phyloP scores from a whole-genome alignment of 2,329 filamentous ascomycete species.

The Cladosporium halotolerans region DNA sequence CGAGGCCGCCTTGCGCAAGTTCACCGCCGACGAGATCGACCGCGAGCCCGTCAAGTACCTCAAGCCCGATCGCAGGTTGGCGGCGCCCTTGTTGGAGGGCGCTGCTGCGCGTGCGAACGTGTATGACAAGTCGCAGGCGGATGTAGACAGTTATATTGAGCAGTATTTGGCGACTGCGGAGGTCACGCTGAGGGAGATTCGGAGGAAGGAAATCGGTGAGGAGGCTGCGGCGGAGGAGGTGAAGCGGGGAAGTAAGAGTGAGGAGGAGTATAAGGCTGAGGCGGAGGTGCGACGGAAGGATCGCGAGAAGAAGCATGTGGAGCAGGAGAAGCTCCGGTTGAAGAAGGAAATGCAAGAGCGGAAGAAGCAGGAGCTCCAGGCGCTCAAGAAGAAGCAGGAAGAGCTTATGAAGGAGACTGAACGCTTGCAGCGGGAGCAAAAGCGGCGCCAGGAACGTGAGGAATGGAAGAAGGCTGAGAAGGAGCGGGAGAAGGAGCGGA shows the following conservation, averaged over 20 bases:
- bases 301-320: slow-evolving; percentile 56
- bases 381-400: slow-evolving; percentile 44
- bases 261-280: slow-evolving; percentile 66
- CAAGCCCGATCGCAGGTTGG: slow-evolving; percentile 66
- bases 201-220: slow-evolving; percentile 61
- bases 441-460: slow-evolving; percentile 43
- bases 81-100: slow-evolving; percentile 69
- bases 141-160: slow-evolving; percentile 63
- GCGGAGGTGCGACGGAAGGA: slow-evolving; percentile 55
- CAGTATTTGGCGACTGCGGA: slow-evolving; percentile 59
- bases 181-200: slow-evolving; percentile 60
- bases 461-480: slow-evolving; percentile 40
- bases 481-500: slow-evolving; percentile 49
- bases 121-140: slow-evolving; percentile 63
- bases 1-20: slow-evolving; percentile 39
- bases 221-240: slow-evolving; percentile 62
- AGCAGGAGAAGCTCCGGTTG: slow-evolving; percentile 53
- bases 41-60: slow-evolving; percentile 63
- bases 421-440: slow-evolving; percentile 41
- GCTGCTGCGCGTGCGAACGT: slow-evolving; percentile 70
- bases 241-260: slow-evolving; percentile 61
- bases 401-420: slow-evolving; percentile 39
- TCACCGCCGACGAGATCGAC: slow-evolving; percentile 66
- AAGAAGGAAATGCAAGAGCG: slow-evolving; percentile 57
- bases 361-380: slow-evolving; percentile 46